phyloP scores from a whole-genome alignment of 176 grass and related monocot species.

The Oryza brachyantha region DNA sequence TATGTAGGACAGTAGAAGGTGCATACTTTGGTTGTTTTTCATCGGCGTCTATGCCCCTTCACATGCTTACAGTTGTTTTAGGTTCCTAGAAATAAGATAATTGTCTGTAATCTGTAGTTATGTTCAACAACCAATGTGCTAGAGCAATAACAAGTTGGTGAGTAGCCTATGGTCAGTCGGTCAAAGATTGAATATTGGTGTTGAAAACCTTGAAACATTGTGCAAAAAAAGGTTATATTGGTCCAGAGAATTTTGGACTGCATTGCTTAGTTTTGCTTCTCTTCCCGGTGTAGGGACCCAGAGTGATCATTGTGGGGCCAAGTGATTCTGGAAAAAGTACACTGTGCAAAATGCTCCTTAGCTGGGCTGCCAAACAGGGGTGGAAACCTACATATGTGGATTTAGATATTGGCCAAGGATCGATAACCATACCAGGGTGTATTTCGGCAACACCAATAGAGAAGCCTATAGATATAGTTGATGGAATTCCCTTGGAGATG shows the following conservation, averaged over 20 bases:
- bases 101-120: background rate
- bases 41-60: background rate
- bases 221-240: background rate
- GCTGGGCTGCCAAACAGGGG: conserved; percentile 77
- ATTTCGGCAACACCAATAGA: conserved; percentile 89
- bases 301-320: conserved; percentile 88
- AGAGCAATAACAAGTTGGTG: background rate
- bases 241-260: background rate
- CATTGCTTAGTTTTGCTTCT: conserved; percentile 17
- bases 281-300: conserved; percentile 55
- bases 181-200: background rate
- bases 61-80: background rate
- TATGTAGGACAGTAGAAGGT: background rate
- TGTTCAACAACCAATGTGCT: background rate
- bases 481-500: conserved; percentile 98
- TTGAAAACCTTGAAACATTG: background rate
- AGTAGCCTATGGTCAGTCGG: background rate
- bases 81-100: background rate
- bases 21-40: background rate
- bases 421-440: conserved; percentile 86
- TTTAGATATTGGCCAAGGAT: conserved; percentile 91
- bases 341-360: conserved; percentile 84
- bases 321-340: conserved; percentile 96
- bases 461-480: conserved; percentile 89
- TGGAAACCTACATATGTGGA: conserved; percentile 95